A percentile compares a stretch with the other conserved stretches of the same genome.
Conservation (phyloP, 331 rosid genomes). For the Dryas integrifolia region DNA sequence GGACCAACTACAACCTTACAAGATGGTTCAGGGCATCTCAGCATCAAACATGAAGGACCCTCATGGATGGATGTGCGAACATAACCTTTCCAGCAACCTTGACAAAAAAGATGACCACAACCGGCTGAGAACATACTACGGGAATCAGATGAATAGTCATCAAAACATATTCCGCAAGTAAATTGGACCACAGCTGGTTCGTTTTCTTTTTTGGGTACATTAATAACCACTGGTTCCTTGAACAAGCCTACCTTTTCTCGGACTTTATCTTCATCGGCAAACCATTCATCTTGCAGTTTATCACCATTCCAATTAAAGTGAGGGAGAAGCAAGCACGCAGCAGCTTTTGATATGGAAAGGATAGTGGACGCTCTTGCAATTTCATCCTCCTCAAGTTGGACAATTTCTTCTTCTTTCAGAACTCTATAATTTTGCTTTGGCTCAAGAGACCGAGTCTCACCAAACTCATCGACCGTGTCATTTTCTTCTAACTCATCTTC, state of each 20-base stretch:
- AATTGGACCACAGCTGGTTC: slow-evolving; percentile 10
- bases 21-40: neutral
- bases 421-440: no score
- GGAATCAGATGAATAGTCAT: neutral
- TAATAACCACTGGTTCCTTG: slow-evolving; percentile 36
- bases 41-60: neutral
- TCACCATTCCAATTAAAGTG: slow-evolving; percentile 47
- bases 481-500: neutral
- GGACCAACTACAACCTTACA: slow-evolving; percentile 6
- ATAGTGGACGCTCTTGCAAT: neutral
- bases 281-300: slow-evolving; percentile 79
- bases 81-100: neutral
- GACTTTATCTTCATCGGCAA: slow-evolving; percentile 64
- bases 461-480: neutral
- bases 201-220: no score
- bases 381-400: slow-evolving; percentile 12
- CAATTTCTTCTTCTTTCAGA: neutral
- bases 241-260: slow-evolving; percentile 61
- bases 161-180: slow-evolving; percentile 72
- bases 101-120: slow-evolving; percentile 34
- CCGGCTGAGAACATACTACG: slow-evolving; percentile 41
- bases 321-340: slow-evolving; percentile 1
- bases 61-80: neutral
- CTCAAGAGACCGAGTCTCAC: neutral
- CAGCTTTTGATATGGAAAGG: slow-evolving; percentile 5